Percentiles rank a stretch among this genome's conserved stretches.
phyloP scores from a whole-genome alignment of 805 yeast species.

The Barnettozyma sp. region DNA sequence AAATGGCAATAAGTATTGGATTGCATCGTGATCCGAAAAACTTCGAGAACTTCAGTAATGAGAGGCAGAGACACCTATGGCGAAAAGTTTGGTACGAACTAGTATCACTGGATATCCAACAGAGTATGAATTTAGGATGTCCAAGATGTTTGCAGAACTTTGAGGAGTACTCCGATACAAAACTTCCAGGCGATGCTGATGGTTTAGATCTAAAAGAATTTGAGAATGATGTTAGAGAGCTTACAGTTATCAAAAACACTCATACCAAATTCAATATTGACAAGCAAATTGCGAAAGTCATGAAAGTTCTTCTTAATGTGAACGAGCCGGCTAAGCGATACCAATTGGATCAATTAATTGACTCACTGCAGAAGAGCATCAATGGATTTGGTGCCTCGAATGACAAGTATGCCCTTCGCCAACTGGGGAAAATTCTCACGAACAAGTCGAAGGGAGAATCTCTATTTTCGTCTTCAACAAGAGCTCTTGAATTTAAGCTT shows the following conservation, averaged over 20 bases:
- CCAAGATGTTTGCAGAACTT: conserved; percentile 33
- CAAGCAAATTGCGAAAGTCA: conserved; percentile 33
- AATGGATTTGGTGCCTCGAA: conserved; percentile 24
- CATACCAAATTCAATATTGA: conserved; percentile 42
- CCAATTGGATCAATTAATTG: conserved; percentile 32
- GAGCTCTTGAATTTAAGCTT: conserved; percentile 33
- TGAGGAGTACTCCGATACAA: conserved; percentile 36
- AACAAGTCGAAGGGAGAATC: conserved; percentile 21
- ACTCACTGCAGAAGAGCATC: conserved; percentile 28
- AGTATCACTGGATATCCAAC: conserved; percentile 35
- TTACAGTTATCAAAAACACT: conserved; percentile 41
- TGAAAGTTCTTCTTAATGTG: conserved; percentile 31
- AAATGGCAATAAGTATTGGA: conserved; percentile 64
- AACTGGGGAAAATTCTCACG: conserved; percentile 23
- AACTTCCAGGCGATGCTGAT: conserved; percentile 31
- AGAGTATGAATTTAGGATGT: conserved; percentile 36
- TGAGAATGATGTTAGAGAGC: conserved; percentile 33
- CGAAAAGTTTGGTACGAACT: conserved; percentile 53
- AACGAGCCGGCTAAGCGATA: conserved; percentile 36
- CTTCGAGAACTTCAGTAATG: conserved; percentile 38
- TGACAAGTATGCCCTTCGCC: conserved; percentile 33
- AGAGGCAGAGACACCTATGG: conserved; percentile 40
- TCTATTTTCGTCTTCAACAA: conserved; percentile 27
- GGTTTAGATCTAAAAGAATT: conserved; percentile 17
- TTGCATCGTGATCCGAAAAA: conserved; percentile 60